Evolutionary conservation across 768 basidiomycete species (phyloP).

Genomic region (Boletus subcaerulescens): DNA sequence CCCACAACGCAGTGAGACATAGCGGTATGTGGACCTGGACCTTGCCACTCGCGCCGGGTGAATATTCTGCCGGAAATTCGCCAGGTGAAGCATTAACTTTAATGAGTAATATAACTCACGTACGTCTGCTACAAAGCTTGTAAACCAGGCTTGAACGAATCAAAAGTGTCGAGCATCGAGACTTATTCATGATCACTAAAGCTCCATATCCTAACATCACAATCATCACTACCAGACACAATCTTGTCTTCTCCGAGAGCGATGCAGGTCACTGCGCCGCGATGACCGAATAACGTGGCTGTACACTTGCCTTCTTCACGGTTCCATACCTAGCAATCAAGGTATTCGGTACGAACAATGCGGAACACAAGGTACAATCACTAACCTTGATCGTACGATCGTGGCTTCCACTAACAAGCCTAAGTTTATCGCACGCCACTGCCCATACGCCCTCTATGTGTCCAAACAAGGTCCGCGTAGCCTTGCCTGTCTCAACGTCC

Average conservation of each 20-base stretch:
- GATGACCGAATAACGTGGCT: constrained; percentile 89
- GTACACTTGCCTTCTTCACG: constrained; percentile 85
- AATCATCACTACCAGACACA: constrained; percentile 94
- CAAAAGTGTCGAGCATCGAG: background rate
- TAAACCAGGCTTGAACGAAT: background rate
- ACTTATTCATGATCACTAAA: constrained; percentile 40
- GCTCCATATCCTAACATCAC: constrained; percentile 83
- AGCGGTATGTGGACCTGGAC: no score
- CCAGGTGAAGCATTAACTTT: background rate
- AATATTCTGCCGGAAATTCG: background rate
- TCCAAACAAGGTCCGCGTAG: constrained; percentile 83
- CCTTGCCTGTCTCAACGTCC: constrained; percentile 86
- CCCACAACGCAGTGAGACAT: no score
- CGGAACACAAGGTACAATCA: constrained; percentile 2
- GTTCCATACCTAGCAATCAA: constrained; percentile 74
- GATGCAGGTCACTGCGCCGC: constrained; percentile 90
- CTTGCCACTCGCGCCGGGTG: no score
- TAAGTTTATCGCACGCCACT: constrained; percentile 86
- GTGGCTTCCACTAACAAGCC: constrained; percentile 91
- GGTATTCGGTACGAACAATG: background rate
- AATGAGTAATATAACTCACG: background rate
- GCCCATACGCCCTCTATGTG: constrained; percentile 99
- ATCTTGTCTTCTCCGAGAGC: constrained; percentile 93
- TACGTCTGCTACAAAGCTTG: background rate
- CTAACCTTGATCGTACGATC: constrained; percentile 95